A percentile compares a stretch with the other conserved stretches of the same genome.
Evolutionary conservation across 169 alveolate species (phyloP).

Genomic region (Eimeria falciformis): DNA sequence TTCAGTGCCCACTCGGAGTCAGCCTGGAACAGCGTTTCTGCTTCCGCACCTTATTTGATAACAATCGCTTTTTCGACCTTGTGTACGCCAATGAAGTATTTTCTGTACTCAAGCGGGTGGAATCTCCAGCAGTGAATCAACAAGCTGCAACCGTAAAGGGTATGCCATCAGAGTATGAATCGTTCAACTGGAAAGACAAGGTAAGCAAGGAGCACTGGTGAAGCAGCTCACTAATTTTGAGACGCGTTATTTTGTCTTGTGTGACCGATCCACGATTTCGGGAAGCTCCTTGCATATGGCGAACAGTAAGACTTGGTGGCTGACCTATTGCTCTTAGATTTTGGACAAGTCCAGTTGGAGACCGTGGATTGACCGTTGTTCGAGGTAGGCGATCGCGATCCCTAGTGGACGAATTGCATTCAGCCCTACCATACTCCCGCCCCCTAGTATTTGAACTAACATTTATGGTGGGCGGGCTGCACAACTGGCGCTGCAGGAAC

Average conservation of each 20-base stretch:
- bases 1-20: constrained; percentile 21
- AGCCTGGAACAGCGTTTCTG: constrained; percentile 47
- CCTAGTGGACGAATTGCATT: too few species aligned
- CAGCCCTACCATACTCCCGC: too few species aligned
- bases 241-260: too few species aligned
- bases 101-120: constrained; percentile 21
- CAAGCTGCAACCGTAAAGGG: neutral
- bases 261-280: too few species aligned
- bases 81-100: constrained; percentile 76
- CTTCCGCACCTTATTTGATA: constrained; percentile 77
- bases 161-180: neutral
- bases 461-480: too few species aligned
- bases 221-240: too few species aligned
- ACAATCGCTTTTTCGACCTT: constrained; percentile 67
- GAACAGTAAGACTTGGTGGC: too few species aligned
- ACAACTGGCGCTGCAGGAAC: too few species aligned
- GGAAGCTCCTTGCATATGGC: too few species aligned
- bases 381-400: neutral
- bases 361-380: neutral
- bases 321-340: neutral
- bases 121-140: neutral
- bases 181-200: constrained; percentile 54
- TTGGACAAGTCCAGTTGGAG: neutral
- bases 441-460: too few species aligned
- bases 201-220: constrained; percentile 1